Percentiles rank a stretch among this genome's conserved stretches.
These are phyloP conservation scores for Fusarium sp. DNA, from an alignment of 2,329 filamentous ascomycete genomes.

Conservation along the genomic window DNA sequence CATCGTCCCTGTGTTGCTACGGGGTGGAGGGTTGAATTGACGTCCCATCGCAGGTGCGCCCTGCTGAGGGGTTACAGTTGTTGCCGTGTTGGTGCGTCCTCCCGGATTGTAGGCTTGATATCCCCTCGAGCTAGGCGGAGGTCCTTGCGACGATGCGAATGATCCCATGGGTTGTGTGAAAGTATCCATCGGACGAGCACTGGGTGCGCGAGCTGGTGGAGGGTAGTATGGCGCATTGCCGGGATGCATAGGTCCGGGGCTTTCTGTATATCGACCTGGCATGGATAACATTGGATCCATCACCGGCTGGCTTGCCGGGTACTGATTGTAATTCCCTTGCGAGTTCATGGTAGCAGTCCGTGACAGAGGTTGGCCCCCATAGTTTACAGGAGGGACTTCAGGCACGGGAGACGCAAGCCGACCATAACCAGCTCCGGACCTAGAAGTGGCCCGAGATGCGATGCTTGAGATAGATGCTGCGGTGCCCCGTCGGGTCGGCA, in stretches of 20 bases:
- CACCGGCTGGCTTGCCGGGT: slow-evolving; percentile 30
- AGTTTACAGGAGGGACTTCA: slow-evolving; percentile 47
- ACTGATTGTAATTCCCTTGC: slow-evolving; percentile 48
- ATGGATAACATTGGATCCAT: slow-evolving; percentile 13
- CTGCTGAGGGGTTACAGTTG: slow-evolving; percentile 45
- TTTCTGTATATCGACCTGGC: slow-evolving; percentile 46
- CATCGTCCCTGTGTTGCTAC: slow-evolving; percentile 56
- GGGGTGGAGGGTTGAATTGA: slow-evolving; percentile 44
- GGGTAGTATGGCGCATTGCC: slow-evolving; percentile 49
- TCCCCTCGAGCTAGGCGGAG: slow-evolving; percentile 23
- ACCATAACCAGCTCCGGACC: slow-evolving; percentile 63
- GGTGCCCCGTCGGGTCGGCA: slow-evolving; percentile 62
- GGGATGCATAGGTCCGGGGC: slow-evolving; percentile 45
- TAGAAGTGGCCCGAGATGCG: slow-evolving; percentile 71
- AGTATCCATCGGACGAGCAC: slow-evolving; percentile 47
- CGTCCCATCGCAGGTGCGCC: slow-evolving; percentile 37
- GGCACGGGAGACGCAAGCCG: slow-evolving; percentile 53
- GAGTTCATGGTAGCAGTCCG: slow-evolving; percentile 53
- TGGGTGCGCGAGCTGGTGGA: slow-evolving; percentile 49
- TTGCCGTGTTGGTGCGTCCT: slow-evolving; percentile 50
- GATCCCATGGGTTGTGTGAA: slow-evolving; percentile 42
- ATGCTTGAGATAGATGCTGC: slow-evolving; percentile 69
- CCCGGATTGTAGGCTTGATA: slow-evolving; percentile 50
- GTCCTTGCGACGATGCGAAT: slow-evolving; percentile 4
- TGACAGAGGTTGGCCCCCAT: slow-evolving; percentile 43